Evolutionary conservation across 352 stramenopile genomes (phyloP), one percentile per base, ranked within the genome.

Genomic region (Pythium biforme): DNA sequence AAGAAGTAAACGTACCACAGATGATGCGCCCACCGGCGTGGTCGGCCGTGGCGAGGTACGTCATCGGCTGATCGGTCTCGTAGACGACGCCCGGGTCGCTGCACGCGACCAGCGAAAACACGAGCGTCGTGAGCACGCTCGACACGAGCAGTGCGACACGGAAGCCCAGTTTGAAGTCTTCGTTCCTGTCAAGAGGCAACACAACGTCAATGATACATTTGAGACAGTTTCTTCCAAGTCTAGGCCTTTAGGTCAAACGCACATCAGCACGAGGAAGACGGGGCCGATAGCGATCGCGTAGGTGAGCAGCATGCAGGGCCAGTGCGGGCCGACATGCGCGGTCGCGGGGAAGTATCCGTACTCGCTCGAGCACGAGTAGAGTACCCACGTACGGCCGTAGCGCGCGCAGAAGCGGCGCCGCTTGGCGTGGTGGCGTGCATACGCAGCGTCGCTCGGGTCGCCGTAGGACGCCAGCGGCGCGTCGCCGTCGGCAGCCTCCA

Each of bases 91-190:
- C 84, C 0, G 85, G 85, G 59, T 94, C 83, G 41, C 83, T 91
- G 65, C 77, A 91, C 41, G 85, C 85, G 27, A 90, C 80, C 69
- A 92, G 77, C 5, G 81, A 86, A 68, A 92, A 92, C 31, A 79
- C 75, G n/a, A 71, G 59, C 20, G 82, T 89, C 25, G 85, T 88
- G 39, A 86, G 17, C 22, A 77, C 73, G 31, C 86, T 79, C 17
- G 79, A 87, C 12, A 69, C 48, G 8, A 86, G 14, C 25, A 92
- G 59, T 37, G 77, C 72, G 14, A 84, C 56, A 52, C 86, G 74
- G 4, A 88, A 66, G 1, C 73, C 75, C 15, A 73, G 4, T 27
- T 74, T 52, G 29, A 90, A 50, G 25, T 82, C 69, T 25, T 72
- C 50, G 20, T 53, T 64, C n/a, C 71, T 81, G 47, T 29, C 52